Evolutionary conservation across 306 rosid species (phyloP), one percentile per base, ranked within the genome.

Genomic region (Casuarina glauca): DNA sequence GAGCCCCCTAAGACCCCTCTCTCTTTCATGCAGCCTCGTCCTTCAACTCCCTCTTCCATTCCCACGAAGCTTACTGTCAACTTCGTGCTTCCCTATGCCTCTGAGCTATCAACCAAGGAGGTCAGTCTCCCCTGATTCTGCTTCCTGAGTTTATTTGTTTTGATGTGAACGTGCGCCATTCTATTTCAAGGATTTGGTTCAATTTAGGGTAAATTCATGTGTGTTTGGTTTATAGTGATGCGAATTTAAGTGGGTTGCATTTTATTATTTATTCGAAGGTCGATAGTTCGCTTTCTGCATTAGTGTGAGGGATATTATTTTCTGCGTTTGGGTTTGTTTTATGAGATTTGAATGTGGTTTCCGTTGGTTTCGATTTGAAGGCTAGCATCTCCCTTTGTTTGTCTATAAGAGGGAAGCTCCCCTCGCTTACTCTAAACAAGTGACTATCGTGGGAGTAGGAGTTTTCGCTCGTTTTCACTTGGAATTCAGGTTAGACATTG

Each of bases 21-120:
- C 38, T 19, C 87, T 10, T 96, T 82, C 82, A 82, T 96, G 91
- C 26, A 82, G 83, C 89, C 93, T 70, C 98, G 99, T 4, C 97
- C 99, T 0, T 70, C 91, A 0, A 70, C 71, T 16, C 99, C 98
- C 2, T 66, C 93, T 9, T 36, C 97, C 26, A 84, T 93, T 74
- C 99, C 98, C 4, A 1, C 88, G 46, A 96, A 96, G 85, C 96
- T 96, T 85, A 96, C 97, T 6, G 91, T 96, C 81, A 96, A 96
- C 80, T 96, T 96, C 26, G 98, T 93, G 8, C 97, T 96, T 6
- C 98, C 99, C 7, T 96, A 96, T 75, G 74, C 91, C 43, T 96
- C 99, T 5, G 96, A 87, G 80, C 87, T 93, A 74, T 69, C 98
- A 44, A 80, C 86, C 26, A 96, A 96, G 83, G 94, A 96, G 99